Conservation (phyloP, 2,329 filamentous ascomycete species). For the Paracoccidioides lutzii region DNA sequence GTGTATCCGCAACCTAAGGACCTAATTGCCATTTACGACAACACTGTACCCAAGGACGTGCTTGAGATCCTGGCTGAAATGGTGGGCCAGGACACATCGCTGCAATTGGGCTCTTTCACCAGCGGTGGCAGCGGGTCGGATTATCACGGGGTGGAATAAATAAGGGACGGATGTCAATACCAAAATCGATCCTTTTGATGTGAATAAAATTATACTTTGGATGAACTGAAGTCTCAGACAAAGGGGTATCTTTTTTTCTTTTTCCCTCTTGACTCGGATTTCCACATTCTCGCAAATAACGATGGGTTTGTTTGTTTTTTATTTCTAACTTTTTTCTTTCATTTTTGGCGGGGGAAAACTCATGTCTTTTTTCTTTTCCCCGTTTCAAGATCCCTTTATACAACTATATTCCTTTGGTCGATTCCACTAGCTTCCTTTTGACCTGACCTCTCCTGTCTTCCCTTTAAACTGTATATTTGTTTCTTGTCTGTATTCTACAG, state of each 20-base stretch:
- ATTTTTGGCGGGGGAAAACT: background rate
- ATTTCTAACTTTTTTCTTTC: background rate
- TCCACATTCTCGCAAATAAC: background rate
- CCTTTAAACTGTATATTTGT: background rate
- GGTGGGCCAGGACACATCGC: conserved; percentile 77
- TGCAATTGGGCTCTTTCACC: conserved; percentile 46
- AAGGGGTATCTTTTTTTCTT: background rate
- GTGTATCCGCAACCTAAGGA: conserved; percentile 91
- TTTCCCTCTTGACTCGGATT: background rate
- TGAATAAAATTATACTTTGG: background rate
- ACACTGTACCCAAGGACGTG: conserved; percentile 94
- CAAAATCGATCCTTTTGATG: no score
- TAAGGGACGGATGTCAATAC: background rate
- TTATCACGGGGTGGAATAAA: conserved; percentile 15
- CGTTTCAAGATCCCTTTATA: background rate
- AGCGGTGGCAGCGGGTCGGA: conserved; percentile 21
- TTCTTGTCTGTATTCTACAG: background rate
- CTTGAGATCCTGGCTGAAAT: conserved; percentile 95
- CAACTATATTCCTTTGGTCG: background rate
- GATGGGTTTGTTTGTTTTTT: background rate
- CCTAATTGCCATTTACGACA: conserved; percentile 93
- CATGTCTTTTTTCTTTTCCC: background rate
- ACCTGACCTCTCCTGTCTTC: background rate
- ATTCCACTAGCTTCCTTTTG: background rate
- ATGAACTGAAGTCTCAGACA: background rate